Percentiles rank a stretch among this genome's conserved stretches.
These are phyloP conservation scores for Penicilliopsis zonata DNA, from an alignment of 495 filamentous ascomycete species.

Conservation along the genomic window DNA sequence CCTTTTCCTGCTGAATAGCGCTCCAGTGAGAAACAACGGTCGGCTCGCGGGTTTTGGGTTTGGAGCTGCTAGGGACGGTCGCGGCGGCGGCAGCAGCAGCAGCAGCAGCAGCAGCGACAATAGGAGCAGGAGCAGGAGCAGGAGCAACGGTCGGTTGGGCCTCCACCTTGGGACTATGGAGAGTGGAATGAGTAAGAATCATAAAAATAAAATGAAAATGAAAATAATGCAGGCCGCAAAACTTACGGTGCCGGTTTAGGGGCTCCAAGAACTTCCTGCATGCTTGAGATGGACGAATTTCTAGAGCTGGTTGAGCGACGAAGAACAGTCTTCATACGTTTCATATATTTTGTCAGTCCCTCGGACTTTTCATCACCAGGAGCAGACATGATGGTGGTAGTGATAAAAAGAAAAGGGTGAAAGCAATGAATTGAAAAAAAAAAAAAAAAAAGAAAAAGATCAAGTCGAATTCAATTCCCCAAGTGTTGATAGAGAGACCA, in stretches of 20 bases:
- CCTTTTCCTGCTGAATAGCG: constrained; percentile 48
- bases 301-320: constrained; percentile 39
- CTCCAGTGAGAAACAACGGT: constrained; percentile 19
- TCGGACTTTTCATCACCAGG: constrained; percentile 41
- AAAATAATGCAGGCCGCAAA: constrained; percentile 8
- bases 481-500: too few species aligned
- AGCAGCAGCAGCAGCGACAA: constrained; percentile 8
- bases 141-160: not conserved
- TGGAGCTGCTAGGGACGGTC: constrained; percentile 17
- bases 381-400: constrained; percentile 14
- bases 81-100: constrained; percentile 4
- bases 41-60: constrained; percentile 2
- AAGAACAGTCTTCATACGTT: constrained; percentile 51
- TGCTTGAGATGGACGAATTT: constrained; percentile 15
- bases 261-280: constrained; percentile 7
- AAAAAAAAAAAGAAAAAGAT: not conserved
- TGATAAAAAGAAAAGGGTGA: not conserved
- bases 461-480: too few species aligned
- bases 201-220: constrained; percentile 9
- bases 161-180: not conserved
- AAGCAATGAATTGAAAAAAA: not conserved
- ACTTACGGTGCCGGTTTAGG: constrained; percentile 18
- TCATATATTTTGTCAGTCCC: constrained; percentile 50
- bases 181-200: not conserved
- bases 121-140: constrained; percentile 9